phyloP scores from a whole-genome alignment of 768 basidiomycete genomes.

The Suillus weaverae region DNA sequence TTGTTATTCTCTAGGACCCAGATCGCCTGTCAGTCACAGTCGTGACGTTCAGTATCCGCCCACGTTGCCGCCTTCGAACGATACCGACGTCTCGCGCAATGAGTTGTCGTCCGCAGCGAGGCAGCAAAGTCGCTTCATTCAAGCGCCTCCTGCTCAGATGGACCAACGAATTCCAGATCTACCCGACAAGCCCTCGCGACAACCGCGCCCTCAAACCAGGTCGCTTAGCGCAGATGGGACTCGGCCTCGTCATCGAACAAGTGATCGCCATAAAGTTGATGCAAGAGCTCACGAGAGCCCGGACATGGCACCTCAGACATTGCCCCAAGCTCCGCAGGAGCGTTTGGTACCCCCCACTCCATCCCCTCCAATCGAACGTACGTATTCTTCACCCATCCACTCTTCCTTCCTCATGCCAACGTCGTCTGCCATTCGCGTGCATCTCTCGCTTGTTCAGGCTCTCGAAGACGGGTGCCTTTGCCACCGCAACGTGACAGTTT shows the following conservation, averaged over 20 bases:
- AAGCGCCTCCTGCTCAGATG: constrained; percentile 14
- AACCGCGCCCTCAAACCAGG: constrained; percentile 21
- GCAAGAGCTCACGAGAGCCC: constrained; percentile 7
- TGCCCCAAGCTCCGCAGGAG: constrained; percentile 8
- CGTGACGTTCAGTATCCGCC: constrained; percentile 31
- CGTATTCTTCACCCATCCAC: constrained; percentile 34
- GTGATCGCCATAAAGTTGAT: constrained; percentile 11
- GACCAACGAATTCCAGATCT: constrained; percentile 15
- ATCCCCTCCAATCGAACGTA: constrained; percentile 36
- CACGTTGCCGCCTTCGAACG: constrained; percentile 15
- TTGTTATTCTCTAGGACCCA: constrained; percentile 43
- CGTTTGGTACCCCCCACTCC: constrained; percentile 19
- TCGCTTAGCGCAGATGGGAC: constrained; percentile 17
- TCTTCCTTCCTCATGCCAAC: constrained; percentile 29
- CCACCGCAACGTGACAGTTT: constrained; percentile 36
- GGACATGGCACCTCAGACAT: background rate
- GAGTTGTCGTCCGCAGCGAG: constrained; percentile 6
- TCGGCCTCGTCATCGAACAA: constrained; percentile 19
- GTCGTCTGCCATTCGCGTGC: constrained; percentile 23
- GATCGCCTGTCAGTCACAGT: constrained; percentile 35
- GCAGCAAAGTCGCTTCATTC: constrained; percentile 26
- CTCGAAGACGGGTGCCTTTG: constrained; percentile 37
- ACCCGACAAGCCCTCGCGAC: constrained; percentile 18
- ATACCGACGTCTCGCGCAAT: constrained; percentile 16
- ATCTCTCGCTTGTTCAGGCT: constrained; percentile 24